Evolutionary conservation across 768 basidiomycete genomes (phyloP), one percentile per base, ranked within the genome.

Genomic region (Steccherinum ochraceum): DNA sequence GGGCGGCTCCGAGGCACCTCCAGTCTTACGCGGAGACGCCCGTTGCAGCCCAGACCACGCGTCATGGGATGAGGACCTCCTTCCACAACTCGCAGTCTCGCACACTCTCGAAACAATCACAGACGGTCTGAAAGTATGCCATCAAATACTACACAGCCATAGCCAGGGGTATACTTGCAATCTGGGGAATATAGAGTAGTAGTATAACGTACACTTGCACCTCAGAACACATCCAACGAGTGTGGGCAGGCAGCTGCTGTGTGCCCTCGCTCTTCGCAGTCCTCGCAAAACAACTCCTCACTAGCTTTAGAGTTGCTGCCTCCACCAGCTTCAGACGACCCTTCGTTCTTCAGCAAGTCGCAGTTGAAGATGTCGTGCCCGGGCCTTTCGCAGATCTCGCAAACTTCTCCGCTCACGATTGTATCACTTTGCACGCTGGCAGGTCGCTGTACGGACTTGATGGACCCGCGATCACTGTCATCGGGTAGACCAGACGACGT

Each of bases 351-450:
- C 52, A 91, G 73, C 45, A 89, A 75, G 52, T 83, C 81, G 64
- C 92, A 93, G 35, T 78, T 84, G 66, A 92, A 90, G 45, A 93
- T 84, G 60, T 93, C 90, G 61, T 94, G 92, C 2, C 87, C 90
- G 0, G 81, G 81, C 56, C 79, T 75, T 64, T 91, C 89, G 69
- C 91, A 93, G 42, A 93, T 86, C 64, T 94, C 92, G 68, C 92
- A 94, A 3, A 84, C 74, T 51, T 72, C 70, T n/a, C 40, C 35
- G 23, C 39, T 48, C 19, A 19, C 41, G 40, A 24, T 55, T 56
- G 35, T 52, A 16, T 35, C 35, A 20, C 39, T 48, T 7, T 39
- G 42, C 19, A 19, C 42, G 40, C 30, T 56, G 58, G 35, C 52
- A 53, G 21, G 47, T 24, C 3, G 57, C 56, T 25, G 51, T 50